Percentiles rank a stretch among this genome's conserved stretches.
Conservation (phyloP, 2,329 filamentous ascomycete genomes). For the Microdochium bolleyi region DNA sequence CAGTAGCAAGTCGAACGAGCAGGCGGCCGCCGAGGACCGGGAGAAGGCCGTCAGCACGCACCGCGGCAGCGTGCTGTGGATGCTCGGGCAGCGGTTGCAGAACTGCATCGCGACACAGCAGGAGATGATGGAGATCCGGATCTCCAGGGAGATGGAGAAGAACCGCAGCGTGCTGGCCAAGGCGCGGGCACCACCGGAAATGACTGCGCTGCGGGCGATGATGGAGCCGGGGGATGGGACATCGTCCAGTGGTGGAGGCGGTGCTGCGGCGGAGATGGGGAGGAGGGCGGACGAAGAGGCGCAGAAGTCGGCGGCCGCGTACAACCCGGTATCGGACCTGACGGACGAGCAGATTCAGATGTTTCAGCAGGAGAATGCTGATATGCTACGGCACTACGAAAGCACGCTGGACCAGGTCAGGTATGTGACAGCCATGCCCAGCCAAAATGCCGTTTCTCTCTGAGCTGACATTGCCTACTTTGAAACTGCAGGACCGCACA, state of each 20-base stretch:
- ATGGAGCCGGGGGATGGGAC: not conserved
- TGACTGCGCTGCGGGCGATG: constrained; percentile 7
- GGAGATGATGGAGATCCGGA: constrained; percentile 84
- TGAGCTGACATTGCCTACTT: too few relatives aligned
- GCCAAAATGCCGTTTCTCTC: not conserved
- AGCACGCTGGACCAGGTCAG: constrained; percentile 90
- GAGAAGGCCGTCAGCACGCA: constrained; percentile 61
- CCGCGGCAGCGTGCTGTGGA: constrained; percentile 78
- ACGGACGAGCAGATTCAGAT: constrained; percentile 83
- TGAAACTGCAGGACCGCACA: constrained; percentile 72
- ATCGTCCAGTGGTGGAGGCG: constrained; percentile 10
- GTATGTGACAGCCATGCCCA: too few relatives aligned
- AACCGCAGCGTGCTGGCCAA: constrained; percentile 80
- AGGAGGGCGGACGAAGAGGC: constrained; percentile 14
- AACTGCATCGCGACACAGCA: constrained; percentile 71
- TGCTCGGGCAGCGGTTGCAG: constrained; percentile 67
- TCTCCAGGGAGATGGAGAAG: constrained; percentile 81
- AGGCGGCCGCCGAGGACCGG: constrained; percentile 62
- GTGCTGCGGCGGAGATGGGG: constrained; percentile 9
- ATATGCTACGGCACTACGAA: constrained; percentile 89
- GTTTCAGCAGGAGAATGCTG: constrained; percentile 88
- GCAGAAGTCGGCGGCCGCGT: constrained; percentile 1
- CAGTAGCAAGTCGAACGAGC: constrained; percentile 50
- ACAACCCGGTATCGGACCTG: constrained; percentile 40
- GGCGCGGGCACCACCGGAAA: constrained; percentile 30